These are phyloP conservation scores for Picochlorum sp. DNA, from an alignment of 139 green algal species.

Conservation along the genomic window DNA sequence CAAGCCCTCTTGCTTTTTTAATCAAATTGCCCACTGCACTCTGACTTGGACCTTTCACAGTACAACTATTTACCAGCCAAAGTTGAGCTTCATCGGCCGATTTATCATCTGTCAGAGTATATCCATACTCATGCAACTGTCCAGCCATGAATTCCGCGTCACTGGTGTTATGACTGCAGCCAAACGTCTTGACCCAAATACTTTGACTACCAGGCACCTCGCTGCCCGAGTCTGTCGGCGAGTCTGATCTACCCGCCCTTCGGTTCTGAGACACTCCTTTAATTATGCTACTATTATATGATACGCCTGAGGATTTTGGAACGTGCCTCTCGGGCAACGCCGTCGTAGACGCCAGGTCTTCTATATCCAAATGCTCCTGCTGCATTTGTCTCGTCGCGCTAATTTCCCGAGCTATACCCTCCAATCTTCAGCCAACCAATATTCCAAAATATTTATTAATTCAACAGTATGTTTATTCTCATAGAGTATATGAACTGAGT, in stretches of 20 bases:
- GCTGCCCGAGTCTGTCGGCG: neutral
- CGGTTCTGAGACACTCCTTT: too few relatives aligned
- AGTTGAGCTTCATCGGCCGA: constrained; percentile 44
- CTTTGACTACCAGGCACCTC: constrained; percentile 37
- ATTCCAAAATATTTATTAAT: too few relatives aligned
- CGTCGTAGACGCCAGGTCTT: constrained; percentile 3
- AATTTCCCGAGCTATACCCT: too few relatives aligned
- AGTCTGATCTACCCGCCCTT: too few relatives aligned
- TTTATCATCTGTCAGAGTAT: constrained; percentile 50
- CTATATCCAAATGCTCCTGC: constrained; percentile 7
- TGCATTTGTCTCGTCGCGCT: too few relatives aligned
- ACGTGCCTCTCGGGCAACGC: neutral
- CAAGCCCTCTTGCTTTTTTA: constrained; percentile 13
- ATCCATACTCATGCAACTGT: constrained; percentile 58
- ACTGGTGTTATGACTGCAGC: constrained; percentile 60
- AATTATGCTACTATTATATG: too few relatives aligned
- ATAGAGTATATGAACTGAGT: too few relatives aligned
- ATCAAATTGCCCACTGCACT: constrained; percentile 62
- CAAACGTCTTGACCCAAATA: constrained; percentile 74
- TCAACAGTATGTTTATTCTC: too few relatives aligned
- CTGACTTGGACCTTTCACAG: constrained; percentile 78
- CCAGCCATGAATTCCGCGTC: constrained; percentile 74
- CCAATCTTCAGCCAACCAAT: too few relatives aligned
- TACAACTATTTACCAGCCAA: constrained; percentile 92
- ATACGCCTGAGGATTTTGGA: too few relatives aligned